These are phyloP conservation scores for Acorus calamus DNA, from an alignment of 106 monocot species.

Conservation along the genomic window DNA sequence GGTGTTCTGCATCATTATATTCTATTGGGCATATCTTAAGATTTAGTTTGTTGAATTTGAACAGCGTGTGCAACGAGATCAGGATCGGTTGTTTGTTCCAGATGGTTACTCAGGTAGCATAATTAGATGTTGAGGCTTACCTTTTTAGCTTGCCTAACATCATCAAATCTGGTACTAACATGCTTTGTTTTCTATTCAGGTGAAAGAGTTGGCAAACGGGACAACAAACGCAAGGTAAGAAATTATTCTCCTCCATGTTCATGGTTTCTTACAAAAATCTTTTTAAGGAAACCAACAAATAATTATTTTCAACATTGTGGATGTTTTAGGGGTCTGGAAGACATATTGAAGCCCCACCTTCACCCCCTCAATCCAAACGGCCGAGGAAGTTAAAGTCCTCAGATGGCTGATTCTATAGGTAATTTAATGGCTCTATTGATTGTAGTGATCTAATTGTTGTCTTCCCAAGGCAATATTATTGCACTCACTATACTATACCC, in stretches of 20 bases:
- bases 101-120: constrained; percentile 81
- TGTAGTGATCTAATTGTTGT: no score
- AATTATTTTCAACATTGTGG: neutral
- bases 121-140: no score
- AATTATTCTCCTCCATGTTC: neutral
- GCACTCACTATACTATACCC: no score
- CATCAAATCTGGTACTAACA: neutral
- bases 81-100: constrained; percentile 56
- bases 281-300: neutral
- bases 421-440: no score
- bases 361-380: constrained; percentile 87
- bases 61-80: constrained; percentile 62
- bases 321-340: constrained; percentile 52
- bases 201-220: constrained; percentile 66
- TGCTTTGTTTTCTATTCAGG: constrained; percentile 37
- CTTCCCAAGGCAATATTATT: no score
- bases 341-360: constrained; percentile 71
- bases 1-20: neutral
- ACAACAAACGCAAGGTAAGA: constrained; percentile 80
- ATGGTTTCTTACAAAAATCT: neutral
- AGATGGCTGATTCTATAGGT: constrained; percentile 26
- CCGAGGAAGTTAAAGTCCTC: constrained; percentile 76
- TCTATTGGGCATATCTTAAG: neutral
- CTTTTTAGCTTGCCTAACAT: neutral
- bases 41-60: neutral